phyloP scores from a whole-genome alignment of 148 eudicot species.

The Cornus suecica region DNA sequence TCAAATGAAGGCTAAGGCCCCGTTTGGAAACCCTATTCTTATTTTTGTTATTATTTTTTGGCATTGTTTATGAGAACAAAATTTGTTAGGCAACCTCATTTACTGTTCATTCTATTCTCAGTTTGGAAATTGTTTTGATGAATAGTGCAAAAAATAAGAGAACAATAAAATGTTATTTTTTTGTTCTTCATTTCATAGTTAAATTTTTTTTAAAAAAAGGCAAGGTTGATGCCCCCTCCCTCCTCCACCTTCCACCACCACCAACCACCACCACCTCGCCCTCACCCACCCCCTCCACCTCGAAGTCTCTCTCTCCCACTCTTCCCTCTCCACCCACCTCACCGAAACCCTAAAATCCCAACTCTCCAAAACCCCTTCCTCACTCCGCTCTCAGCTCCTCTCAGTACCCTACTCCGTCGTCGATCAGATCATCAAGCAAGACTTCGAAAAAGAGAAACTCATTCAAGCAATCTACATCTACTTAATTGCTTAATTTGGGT shows the following conservation, averaged over 20 bases:
- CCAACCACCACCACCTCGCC: constrained; percentile 39
- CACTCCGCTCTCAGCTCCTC: constrained; percentile 50
- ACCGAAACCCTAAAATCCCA: constrained; percentile 34
- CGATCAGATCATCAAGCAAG: constrained; percentile 45
- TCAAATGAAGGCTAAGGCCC: too few species aligned
- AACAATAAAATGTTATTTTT: too few species aligned
- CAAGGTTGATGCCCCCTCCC: too few species aligned
- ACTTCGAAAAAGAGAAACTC: constrained; percentile 37
- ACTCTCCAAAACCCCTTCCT: constrained; percentile 32
- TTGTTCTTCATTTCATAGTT: too few species aligned
- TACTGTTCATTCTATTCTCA: too few species aligned
- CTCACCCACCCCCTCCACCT: constrained; percentile 55
- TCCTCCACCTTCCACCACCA: constrained; percentile 36
- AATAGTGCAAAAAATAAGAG: too few species aligned
- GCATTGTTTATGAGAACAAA: too few species aligned
- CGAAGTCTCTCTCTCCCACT: constrained; percentile 33
- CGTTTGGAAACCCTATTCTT: too few species aligned
- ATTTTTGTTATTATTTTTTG: too few species aligned
- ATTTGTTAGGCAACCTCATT: too few species aligned
- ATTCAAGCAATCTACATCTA: constrained; percentile 46
- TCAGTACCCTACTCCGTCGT: constrained; percentile 43
- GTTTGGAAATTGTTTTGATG: too few species aligned
- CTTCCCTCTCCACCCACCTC: constrained; percentile 47
- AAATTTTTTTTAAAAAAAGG: too few species aligned
- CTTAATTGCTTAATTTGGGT: constrained; percentile 61